Conservation (phyloP, 768 basidiomycete genomes). For the Boletus pseudopeckii region DNA sequence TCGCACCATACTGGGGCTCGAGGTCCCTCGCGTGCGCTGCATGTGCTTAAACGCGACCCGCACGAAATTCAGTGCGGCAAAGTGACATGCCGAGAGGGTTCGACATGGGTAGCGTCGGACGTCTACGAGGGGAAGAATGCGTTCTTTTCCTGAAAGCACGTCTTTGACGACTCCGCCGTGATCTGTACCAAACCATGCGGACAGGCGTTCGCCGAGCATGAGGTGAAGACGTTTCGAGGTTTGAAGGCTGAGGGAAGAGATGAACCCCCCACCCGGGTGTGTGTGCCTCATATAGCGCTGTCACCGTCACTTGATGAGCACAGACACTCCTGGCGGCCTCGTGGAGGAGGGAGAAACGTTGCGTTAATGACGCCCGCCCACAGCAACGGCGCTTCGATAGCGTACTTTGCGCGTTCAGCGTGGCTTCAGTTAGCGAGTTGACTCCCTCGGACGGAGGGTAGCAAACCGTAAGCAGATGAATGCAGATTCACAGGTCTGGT, state of each 20-base stretch:
- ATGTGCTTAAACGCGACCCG: constrained; percentile 40
- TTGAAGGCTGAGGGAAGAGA: neutral
- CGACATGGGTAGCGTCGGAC: constrained; percentile 45
- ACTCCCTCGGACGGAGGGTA: too few relatives aligned
- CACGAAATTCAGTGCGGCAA: constrained; percentile 62
- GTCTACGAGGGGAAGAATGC: constrained; percentile 43
- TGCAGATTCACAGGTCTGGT: neutral
- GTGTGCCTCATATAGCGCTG: constrained; percentile 15
- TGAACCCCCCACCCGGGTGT: neutral
- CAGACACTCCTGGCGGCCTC: constrained; percentile 3
- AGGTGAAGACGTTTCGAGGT: neutral
- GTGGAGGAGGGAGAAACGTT: constrained; percentile 14
- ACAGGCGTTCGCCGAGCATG: constrained; percentile 17
- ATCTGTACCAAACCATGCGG: constrained; percentile 11
- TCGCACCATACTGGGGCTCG: neutral
- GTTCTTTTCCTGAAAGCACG: constrained; percentile 33
- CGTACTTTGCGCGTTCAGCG: neutral
- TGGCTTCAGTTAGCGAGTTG: neutral
- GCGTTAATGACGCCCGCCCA: constrained; percentile 12
- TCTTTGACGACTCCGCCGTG: constrained; percentile 14
- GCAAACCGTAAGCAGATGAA: neutral
- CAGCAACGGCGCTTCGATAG: constrained; percentile 5
- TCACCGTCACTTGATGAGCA: constrained; percentile 4
- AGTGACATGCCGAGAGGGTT: constrained; percentile 48
- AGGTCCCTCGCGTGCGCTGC: constrained; percentile 2